Base-by-base conservation (phyloP, 495 filamentous ascomycete genomes). In the Podospora pseudopauciseta region DNA sequence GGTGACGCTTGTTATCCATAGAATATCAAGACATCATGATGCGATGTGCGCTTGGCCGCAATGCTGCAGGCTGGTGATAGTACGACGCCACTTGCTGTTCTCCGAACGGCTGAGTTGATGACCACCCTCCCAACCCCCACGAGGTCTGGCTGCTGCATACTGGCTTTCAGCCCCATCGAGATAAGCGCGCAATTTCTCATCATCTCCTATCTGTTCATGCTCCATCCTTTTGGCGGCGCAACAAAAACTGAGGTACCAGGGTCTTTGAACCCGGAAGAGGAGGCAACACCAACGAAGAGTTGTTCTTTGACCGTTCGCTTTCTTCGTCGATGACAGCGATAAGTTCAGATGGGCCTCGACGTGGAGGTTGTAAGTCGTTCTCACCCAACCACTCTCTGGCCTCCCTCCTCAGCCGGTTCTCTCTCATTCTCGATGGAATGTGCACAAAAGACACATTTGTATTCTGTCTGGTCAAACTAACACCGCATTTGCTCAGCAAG, bases 381-480 rank as follows among this genome's bases (percentile, higher is more conserved):
- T 61, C 56, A 2, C 56, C 65, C 57, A 66, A 7, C 57, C 32
- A 60, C 32, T 60, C 57, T 27, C 65, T 61, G 11, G 65, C 57
- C 57, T 54, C 56, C 65, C 39, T 56, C 57, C 65, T 60, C 1
- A 54, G 19, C 20, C 55, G 16, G n/a, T 16, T 7, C 20, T 60
- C 57, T 3, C 57, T 18, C 20, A 49, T 54, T 0, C 56, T n/a
- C 23, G 30, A 16, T 15, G 57, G 65, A 4, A 71, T 63, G 56
- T 67, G 44, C 19, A 70, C 53, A 18, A 71, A 68, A 2, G 69
- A 71, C 16, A 71, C 67, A 57, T 59, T n/a, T 2, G 62, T 26
- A n/a, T 65, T 32, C 49, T 66, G 63, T 30, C 59, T 44, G n/a
- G 64, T 65, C 4, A 73, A 30, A 6, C 57, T 27, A 28, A 74